Evolutionary conservation across 495 filamentous ascomycete species (phyloP).

Genomic region (Hypomontagnella submonticulosa): DNA sequence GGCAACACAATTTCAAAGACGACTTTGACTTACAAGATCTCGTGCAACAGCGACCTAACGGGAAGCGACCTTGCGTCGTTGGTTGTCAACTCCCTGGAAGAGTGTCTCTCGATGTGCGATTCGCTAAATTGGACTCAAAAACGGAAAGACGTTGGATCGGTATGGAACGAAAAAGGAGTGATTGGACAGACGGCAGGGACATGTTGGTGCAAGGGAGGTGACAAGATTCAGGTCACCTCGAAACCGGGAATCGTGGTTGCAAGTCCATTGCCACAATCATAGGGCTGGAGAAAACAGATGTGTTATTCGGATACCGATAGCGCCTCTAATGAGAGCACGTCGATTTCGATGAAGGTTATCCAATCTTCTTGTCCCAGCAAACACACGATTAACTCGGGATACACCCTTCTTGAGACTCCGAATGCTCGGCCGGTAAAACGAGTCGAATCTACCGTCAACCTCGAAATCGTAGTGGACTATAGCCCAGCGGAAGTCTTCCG

Average conservation of each 20-base stretch:
- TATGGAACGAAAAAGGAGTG: constrained; percentile 20
- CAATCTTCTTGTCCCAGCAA: no score
- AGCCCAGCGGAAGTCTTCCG: no score
- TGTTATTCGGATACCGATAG: no score
- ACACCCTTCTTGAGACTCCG: no score
- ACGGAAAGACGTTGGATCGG: constrained; percentile 19
- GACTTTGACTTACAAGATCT: constrained; percentile 15
- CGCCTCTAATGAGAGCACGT: no score
- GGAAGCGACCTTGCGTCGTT: constrained; percentile 14
- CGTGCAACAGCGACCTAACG: constrained; percentile 33
- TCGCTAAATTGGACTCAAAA: constrained; percentile 26
- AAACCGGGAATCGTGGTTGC: constrained; percentile 15
- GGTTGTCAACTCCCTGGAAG: constrained; percentile 17
- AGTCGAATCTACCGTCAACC: no score
- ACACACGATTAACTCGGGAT: no score
- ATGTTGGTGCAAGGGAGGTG: constrained; percentile 29
- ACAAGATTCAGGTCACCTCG: constrained; percentile 6
- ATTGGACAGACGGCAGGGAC: constrained; percentile 13
- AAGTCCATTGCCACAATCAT: constrained; percentile 1
- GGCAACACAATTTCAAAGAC: constrained; percentile 3
- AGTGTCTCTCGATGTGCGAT: constrained; percentile 33
- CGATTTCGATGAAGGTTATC: no score
- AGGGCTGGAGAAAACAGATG: no score
- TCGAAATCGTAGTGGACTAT: no score
- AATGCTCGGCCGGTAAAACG: no score